These are phyloP conservation scores for Yarrowia sp. DNA, from an alignment of 805 yeast genomes.

Conservation along the genomic window DNA sequence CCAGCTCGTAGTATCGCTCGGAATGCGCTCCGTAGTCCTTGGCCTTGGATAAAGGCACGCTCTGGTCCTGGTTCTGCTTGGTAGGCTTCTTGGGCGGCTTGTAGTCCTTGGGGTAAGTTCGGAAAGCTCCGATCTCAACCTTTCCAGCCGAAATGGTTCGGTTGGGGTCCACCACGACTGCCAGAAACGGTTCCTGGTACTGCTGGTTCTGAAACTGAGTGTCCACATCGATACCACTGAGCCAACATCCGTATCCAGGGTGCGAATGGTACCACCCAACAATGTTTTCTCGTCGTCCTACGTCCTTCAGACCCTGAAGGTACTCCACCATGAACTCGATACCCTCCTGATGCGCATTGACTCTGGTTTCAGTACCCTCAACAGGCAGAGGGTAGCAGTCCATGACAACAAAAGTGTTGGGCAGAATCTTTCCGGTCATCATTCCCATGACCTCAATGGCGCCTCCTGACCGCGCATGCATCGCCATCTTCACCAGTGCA, in stretches of 20 bases:
- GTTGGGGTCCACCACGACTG: conserved; percentile 82
- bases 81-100: conserved; percentile 28
- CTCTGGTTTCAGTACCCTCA: conserved; percentile 93
- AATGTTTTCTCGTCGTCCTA: conserved; percentile 60
- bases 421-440: conserved; percentile 72
- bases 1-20: conserved; percentile 62
- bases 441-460: conserved; percentile 93
- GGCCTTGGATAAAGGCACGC: conserved; percentile 49
- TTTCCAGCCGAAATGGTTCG: conserved; percentile 58
- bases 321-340: conserved; percentile 93
- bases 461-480: conserved; percentile 81
- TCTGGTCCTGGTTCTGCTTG: conserved; percentile 28
- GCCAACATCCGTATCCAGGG: conserved; percentile 97
- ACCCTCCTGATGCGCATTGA: conserved; percentile 89
- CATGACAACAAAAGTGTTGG: conserved; percentile 50
- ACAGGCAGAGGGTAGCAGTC: conserved; percentile 89
- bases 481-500: conserved; percentile 70
- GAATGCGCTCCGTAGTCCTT: conserved; percentile 71
- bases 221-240: conserved; percentile 87
- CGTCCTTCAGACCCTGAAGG: conserved; percentile 52
- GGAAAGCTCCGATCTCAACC: conserved; percentile 84
- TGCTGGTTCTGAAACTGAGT: conserved; percentile 83
- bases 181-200: conserved; percentile 88
- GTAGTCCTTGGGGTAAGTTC: conserved; percentile 55
- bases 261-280: conserved; percentile 98